These are phyloP conservation scores for Fallopia convolvulus DNA, from an alignment of 148 eudicot genomes.

Conservation along the genomic window DNA sequence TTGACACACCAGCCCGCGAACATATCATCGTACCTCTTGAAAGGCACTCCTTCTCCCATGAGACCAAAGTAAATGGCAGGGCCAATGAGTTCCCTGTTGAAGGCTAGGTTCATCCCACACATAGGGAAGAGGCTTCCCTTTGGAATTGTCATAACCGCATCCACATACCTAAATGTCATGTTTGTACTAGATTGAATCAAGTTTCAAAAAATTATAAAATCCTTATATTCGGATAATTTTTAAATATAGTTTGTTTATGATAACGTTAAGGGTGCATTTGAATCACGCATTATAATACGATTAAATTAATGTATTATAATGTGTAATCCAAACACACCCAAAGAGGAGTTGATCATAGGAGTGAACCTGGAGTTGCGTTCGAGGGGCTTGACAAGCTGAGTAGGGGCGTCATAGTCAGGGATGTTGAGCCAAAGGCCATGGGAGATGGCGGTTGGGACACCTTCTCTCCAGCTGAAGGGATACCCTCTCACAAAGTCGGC, in stretches of 20 bases:
- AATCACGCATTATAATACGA: too few relatives aligned
- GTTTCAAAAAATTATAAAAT: too few relatives aligned
- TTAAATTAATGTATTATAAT: too few relatives aligned
- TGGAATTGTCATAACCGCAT: slow-evolving; percentile 8
- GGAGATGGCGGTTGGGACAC: slow-evolving; percentile 7
- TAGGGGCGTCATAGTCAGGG: slow-evolving; percentile 37
- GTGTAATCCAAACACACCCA: too few relatives aligned
- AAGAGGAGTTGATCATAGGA: background rate
- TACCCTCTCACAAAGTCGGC: background rate
- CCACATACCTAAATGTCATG: background rate
- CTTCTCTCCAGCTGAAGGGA: slow-evolving; percentile 5
- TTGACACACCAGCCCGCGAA: slow-evolving; percentile 9
- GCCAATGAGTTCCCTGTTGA: slow-evolving; percentile 2
- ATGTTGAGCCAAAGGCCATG: slow-evolving; percentile 18
- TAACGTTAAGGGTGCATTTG: too few relatives aligned
- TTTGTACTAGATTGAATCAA: background rate
- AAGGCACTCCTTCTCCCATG: slow-evolving; percentile 8
- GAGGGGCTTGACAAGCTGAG: slow-evolving; percentile 36
- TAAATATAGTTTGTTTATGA: too few relatives aligned
- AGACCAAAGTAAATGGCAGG: slow-evolving; percentile 11
- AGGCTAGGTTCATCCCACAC: slow-evolving; percentile 8
- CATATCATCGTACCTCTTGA: slow-evolving; percentile 4
- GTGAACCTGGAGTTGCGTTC: slow-evolving; percentile 24
- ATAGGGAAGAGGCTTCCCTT: slow-evolving; percentile 9
- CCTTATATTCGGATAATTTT: too few relatives aligned